Base-by-base conservation (phyloP, 2,329 filamentous ascomycete species). In the Nemania sp. region DNA sequence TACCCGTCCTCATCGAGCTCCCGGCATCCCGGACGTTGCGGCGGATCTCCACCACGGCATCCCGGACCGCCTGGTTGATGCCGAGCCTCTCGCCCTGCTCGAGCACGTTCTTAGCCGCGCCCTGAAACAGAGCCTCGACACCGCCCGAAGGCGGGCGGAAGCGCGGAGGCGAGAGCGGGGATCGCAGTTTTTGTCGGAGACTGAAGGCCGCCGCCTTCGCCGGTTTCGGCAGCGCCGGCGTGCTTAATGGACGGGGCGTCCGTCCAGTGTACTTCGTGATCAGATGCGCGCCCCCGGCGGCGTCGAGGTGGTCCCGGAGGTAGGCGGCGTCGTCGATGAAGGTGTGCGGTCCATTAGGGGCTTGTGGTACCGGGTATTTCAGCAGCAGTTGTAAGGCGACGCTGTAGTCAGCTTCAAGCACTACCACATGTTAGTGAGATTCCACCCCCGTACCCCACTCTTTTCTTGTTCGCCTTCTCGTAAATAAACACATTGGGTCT, bases 261-360 rank as follows among this genome's bases (percentile, higher is more conserved):
- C 75, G 84, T 10, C 83, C 83, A 1, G 89, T 90, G 72, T 94
- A 91, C 65, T 91, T 91, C 63, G 81, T 77, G 20, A 94, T 87
- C 17, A 94, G 80, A 9, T 83, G 78, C 18, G 83, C 80, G 11
- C 89, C 90, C 5, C 89, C 89, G 13, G 82, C 77, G 1, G 79
- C 70, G 59, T 83, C 82, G 35, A 90, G 81, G 70, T 93, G 87
- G 42, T 87, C 80, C 45, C 82, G 82, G 2, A 96, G 80, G 69
- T 89, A 91, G 2, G 95, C 74, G 1, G 92, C 95, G 75, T 99
- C 95, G 59, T 91, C 85, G 48, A 97, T 90, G 68, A 98, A 91
- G 0, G 88, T 90, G 66, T 90, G 86, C 15, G 93, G 89, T 0
- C 87, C 86, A 65, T 89, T 79, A 1, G 87, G 82, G 2, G 79